Evolutionary conservation across 75 land plant species (phyloP), one percentile per base, ranked within the genome.

Genomic region (Cunninghamia lanceolata): DNA sequence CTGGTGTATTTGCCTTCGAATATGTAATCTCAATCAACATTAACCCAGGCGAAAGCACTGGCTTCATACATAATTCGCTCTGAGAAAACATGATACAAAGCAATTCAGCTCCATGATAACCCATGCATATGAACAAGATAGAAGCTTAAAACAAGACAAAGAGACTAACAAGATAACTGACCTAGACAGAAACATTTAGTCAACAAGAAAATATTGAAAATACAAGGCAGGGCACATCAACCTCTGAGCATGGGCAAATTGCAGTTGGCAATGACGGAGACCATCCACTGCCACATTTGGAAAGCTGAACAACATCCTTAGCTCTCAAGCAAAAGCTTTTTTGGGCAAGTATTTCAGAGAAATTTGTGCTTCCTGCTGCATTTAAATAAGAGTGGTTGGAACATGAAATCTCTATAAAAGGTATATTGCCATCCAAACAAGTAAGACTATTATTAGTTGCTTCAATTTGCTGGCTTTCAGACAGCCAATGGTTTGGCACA

Each of bases 11-110:
- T 38, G 91, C 90, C 1, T 70, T 85, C 53, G 82, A 76, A 78
- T 91, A 94, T 56, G 89, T 82, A 14, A 94, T 89, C 84, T 92
- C 94, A 52, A 90, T 85, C 93, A 92, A 90, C 73, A 82, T 74
- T 53, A 66, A 56, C 46, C 94, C 95, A 15, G 89, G 86, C 3
- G 81, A 8, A 21, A 88, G 89, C 71, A 88, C 82, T 83, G 94
- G 95, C 84, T 87, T 36, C 84, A 90, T 59, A 86, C 95, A 94
- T 1, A 80, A 40, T 45, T 94, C 94, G 16, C 80, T 92, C 93
- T 93, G 88, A 5, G 13, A 16, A 50, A 83, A 4, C 75, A 68
- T 17, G 35, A 21, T 32, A 82, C 45, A 9, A n/a, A 71, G 4
- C 3, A 43, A 80, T 11, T 80, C 82, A 80, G 14, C 46, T 28